A percentile compares a stretch with the other conserved stretches of the same genome.
These are phyloP conservation scores for Starmera quercuum DNA, from an alignment of 805 yeast species.

Conservation along the genomic window DNA sequence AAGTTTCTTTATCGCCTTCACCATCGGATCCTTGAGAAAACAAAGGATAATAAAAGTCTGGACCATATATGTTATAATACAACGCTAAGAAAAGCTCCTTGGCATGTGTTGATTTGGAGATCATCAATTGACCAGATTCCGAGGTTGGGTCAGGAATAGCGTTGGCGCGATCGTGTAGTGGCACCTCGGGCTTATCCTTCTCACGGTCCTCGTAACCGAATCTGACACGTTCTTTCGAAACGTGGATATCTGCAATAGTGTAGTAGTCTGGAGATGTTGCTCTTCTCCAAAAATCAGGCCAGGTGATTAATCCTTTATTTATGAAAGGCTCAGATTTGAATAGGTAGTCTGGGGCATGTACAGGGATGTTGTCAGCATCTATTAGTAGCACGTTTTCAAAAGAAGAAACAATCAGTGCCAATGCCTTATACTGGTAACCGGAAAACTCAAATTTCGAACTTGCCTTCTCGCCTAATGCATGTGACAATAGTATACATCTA, in stretches of 20 bases:
- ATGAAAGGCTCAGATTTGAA: slow-evolving; percentile 51
- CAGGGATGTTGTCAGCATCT: slow-evolving; percentile 70
- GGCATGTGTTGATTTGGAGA: slow-evolving; percentile 47
- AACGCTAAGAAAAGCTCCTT: slow-evolving; percentile 46
- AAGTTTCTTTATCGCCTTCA: slow-evolving; percentile 56
- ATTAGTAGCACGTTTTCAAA: slow-evolving; percentile 67
- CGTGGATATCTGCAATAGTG: slow-evolving; percentile 52
- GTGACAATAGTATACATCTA: slow-evolving; percentile 53
- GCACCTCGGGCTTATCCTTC: slow-evolving; percentile 26
- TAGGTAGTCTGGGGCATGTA: slow-evolving; percentile 51
- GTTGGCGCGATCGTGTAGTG: slow-evolving; percentile 54
- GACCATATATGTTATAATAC: slow-evolving; percentile 56
- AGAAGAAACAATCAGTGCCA: slow-evolving; percentile 63
- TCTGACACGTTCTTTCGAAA: slow-evolving; percentile 32
- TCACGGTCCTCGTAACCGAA: slow-evolving; percentile 31
- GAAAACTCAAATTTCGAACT: slow-evolving; percentile 42
- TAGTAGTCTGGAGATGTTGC: slow-evolving; percentile 71
- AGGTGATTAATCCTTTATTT: slow-evolving; percentile 44
- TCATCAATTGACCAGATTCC: slow-evolving; percentile 58
- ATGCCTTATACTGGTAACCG: slow-evolving; percentile 60
- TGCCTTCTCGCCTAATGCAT: slow-evolving; percentile 51
- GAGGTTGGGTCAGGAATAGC: slow-evolving; percentile 55
- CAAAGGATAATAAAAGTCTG: slow-evolving; percentile 48
- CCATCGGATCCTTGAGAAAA: slow-evolving; percentile 49
- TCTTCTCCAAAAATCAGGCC: slow-evolving; percentile 91